These are phyloP conservation scores for Penicillium taxi DNA, from an alignment of 495 filamentous ascomycete species.

Conservation along the genomic window DNA sequence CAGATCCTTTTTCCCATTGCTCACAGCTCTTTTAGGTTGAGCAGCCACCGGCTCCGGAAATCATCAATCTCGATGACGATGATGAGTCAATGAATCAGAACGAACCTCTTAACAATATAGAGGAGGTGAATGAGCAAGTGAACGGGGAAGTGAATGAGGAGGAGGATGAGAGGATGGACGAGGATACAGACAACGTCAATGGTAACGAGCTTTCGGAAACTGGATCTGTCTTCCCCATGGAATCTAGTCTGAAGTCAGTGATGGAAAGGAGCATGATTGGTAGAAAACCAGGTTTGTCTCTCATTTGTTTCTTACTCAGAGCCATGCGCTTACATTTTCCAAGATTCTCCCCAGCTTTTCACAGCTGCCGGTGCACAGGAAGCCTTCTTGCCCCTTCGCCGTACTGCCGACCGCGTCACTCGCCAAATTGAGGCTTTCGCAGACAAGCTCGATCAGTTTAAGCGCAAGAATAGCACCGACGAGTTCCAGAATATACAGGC, in stretches of 20 bases:
- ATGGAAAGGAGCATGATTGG: conserved; percentile 4
- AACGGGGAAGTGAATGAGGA: conserved; percentile 13
- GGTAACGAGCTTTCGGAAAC: conserved; percentile 16
- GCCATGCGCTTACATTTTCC: conserved; percentile 11
- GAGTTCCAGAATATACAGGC: conserved; percentile 34
- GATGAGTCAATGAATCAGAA: conserved; percentile 19
- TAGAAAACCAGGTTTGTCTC: conserved; percentile 10
- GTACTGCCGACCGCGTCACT: conserved; percentile 52
- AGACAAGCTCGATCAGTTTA: conserved; percentile 54
- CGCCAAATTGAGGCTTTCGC: conserved; percentile 60
- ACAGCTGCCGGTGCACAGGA: conserved; percentile 43
- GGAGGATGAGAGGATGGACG: conserved; percentile 25
- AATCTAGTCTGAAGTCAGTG: conserved; percentile 14
- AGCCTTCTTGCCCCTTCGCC: conserved; percentile 47
- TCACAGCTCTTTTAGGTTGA: conserved; percentile 23
- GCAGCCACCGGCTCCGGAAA: conserved; percentile 24
- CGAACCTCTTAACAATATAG: conserved; percentile 1
- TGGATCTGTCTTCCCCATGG: conserved; percentile 13
- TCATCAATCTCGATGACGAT: conserved; percentile 39
- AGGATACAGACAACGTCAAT: conserved; percentile 16
- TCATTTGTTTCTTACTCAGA: neutral
- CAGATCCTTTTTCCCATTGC: neutral
- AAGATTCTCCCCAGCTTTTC: conserved; percentile 34
- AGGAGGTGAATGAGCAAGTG: conserved; percentile 11
- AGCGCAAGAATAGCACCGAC: conserved; percentile 31